These are phyloP conservation scores for Leucoagaricus sp. DNA, from an alignment of 1,284 basidiomycete genomes.

Conservation along the genomic window DNA sequence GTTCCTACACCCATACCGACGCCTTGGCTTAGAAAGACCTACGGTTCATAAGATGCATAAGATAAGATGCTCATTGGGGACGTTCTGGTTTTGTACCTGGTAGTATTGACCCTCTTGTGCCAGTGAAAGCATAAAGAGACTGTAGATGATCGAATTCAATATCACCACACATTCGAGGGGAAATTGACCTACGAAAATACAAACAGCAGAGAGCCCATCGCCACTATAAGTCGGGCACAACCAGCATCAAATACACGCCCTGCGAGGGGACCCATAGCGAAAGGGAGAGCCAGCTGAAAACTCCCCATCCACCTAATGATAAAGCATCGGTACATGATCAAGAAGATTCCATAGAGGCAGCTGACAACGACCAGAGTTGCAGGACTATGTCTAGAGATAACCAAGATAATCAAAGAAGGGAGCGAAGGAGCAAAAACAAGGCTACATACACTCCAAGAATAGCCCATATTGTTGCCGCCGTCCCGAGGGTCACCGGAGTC, in stretches of 20 bases:
- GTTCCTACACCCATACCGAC: slow-evolving; percentile 49
- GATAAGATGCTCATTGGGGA: slow-evolving; percentile 30
- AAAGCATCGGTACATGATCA: too few relatives aligned
- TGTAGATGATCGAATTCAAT: not conserved
- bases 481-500: slow-evolving; percentile 5
- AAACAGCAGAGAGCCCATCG: slow-evolving; percentile 35
- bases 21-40: slow-evolving; percentile 45
- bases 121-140: slow-evolving; percentile 13
- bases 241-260: slow-evolving; percentile 39
- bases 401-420: not conserved
- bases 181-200: slow-evolving; percentile 30
- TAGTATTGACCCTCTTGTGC: slow-evolving; percentile 13
- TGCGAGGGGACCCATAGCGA: slow-evolving; percentile 38
- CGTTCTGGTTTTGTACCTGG: too few relatives aligned
- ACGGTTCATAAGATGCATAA: slow-evolving; percentile 31
- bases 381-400: not conserved
- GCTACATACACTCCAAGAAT: slow-evolving; percentile 11
- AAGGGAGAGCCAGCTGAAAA: slow-evolving; percentile 38
- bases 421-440: not conserved
- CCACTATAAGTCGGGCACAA: slow-evolving; percentile 34
- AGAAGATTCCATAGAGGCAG: slow-evolving; percentile 46
- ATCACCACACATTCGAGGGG: not conserved
- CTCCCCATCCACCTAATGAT: slow-evolving; percentile 39
- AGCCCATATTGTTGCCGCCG: slow-evolving; percentile 12
- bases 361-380: slow-evolving; percentile 7